Conservation (phyloP, 2,329 filamentous ascomycete species). For the Fusarium succisae region DNA sequence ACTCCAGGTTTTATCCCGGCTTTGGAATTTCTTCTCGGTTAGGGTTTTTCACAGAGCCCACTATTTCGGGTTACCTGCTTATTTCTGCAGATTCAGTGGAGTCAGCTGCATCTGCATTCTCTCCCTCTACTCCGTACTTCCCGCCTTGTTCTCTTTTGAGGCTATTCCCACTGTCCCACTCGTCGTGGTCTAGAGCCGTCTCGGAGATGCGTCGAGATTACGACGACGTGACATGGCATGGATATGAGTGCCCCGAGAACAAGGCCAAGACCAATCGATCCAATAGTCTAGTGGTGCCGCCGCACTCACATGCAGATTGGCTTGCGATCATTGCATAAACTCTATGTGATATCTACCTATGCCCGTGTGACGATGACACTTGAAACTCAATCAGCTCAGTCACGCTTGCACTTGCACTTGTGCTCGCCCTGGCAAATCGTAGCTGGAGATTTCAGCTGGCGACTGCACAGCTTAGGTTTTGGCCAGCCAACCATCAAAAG, state of each 20-base stretch:
- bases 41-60: conserved; percentile 11
- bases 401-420: neutral
- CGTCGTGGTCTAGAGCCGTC: neutral
- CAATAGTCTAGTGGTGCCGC: neutral
- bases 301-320: neutral
- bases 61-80: conserved; percentile 27
- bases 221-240: conserved; percentile 14
- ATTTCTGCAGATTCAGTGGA: conserved; percentile 14
- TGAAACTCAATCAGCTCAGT: neutral
- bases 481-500: neutral
- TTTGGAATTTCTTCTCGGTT: conserved; percentile 25
- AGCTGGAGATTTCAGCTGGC: neutral
- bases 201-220: conserved; percentile 15
- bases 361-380: neutral
- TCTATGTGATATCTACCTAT: conserved; percentile 10
- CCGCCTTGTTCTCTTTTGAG: conserved; percentile 12
- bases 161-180: conserved; percentile 28
- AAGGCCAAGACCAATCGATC: neutral
- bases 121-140: neutral
- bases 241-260: neutral
- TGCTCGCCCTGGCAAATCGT: neutral
- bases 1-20: conserved; percentile 22
- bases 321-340: conserved; percentile 9
- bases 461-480: neutral
- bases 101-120: neutral